These are phyloP conservation scores for Quercus suber DNA, from an alignment of 306 rosid genomes.

Conservation along the genomic window DNA sequence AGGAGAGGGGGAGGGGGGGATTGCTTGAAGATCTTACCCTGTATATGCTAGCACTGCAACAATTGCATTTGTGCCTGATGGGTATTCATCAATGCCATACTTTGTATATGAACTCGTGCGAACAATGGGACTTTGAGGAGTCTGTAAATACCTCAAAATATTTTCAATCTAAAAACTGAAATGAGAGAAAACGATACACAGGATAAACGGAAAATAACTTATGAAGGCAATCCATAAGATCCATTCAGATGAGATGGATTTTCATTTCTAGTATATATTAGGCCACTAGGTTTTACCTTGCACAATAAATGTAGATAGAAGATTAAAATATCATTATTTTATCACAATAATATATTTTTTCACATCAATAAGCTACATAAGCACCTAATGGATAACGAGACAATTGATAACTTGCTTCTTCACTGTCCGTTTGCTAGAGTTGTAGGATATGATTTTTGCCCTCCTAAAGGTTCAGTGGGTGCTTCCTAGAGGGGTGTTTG, in stretches of 20 bases:
- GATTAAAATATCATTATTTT: background rate
- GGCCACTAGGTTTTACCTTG: background rate
- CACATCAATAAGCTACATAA: background rate
- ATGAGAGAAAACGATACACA: slow-evolving; percentile 11
- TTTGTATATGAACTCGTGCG: slow-evolving; percentile 70
- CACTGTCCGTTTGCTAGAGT: background rate
- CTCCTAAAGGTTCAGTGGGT: background rate
- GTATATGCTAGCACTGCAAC: slow-evolving; percentile 97
- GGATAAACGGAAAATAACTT: background rate
- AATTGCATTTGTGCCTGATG: slow-evolving; percentile 92
- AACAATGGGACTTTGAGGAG: slow-evolving; percentile 90
- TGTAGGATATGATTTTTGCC: background rate
- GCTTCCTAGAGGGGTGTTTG: too few species aligned
- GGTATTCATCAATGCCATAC: slow-evolving; percentile 76
- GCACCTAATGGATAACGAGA: background rate
- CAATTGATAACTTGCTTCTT: too few species aligned
- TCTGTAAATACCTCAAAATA: slow-evolving; percentile 52
- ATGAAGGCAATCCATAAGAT: background rate
- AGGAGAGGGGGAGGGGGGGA: background rate
- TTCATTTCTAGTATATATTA: background rate
- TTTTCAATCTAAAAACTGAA: background rate
- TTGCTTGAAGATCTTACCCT: slow-evolving; percentile 54
- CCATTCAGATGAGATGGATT: background rate
- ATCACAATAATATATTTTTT: background rate
- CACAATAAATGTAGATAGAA: background rate